Percentiles rank a stretch among this genome's conserved stretches.
Evolutionary conservation across 2,329 filamentous ascomycete genomes (phyloP).

Genomic region (Cercospora sesami): DNA sequence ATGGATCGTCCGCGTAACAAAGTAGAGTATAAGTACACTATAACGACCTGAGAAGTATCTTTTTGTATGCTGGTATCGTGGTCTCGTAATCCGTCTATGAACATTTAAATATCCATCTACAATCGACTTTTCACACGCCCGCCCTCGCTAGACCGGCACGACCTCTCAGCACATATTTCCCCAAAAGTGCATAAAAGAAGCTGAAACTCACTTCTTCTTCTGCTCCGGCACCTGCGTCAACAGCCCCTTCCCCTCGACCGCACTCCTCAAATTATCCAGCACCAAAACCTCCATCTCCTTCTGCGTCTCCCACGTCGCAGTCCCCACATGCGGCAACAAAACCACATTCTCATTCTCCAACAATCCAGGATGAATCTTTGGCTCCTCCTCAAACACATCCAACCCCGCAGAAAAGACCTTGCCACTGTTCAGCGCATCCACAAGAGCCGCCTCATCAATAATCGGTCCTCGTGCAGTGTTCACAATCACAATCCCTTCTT

Average conservation of each 20-base stretch:
- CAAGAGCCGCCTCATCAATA: conserved; percentile 58
- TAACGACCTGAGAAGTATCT: background rate
- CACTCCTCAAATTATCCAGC: conserved; percentile 58
- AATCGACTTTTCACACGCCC: background rate
- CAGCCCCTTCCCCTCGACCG: conserved; percentile 57
- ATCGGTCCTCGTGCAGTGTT: conserved; percentile 60
- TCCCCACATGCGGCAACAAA: conserved; percentile 61
- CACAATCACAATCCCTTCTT: conserved; percentile 57
- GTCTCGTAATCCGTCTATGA: background rate
- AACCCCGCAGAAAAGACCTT: conserved; percentile 57
- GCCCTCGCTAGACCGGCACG: background rate
- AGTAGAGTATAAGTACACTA: background rate
- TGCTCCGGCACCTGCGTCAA: conserved; percentile 64
- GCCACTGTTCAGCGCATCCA: conserved; percentile 54
- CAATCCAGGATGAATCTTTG: conserved; percentile 54
- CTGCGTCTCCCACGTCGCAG: conserved; percentile 61
- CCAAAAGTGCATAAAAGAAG: background rate
- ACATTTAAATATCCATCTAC: background rate
- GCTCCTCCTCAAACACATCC: conserved; percentile 61
- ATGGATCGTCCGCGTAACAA: background rate
- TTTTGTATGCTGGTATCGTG: background rate
- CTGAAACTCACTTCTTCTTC: conserved; percentile 41
- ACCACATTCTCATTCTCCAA: conserved; percentile 54
- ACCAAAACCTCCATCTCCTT: conserved; percentile 63
- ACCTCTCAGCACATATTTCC: background rate